These are phyloP conservation scores for Monosporascus cannonballus DNA, from an alignment of 2,329 filamentous ascomycete species.

Conservation along the genomic window DNA sequence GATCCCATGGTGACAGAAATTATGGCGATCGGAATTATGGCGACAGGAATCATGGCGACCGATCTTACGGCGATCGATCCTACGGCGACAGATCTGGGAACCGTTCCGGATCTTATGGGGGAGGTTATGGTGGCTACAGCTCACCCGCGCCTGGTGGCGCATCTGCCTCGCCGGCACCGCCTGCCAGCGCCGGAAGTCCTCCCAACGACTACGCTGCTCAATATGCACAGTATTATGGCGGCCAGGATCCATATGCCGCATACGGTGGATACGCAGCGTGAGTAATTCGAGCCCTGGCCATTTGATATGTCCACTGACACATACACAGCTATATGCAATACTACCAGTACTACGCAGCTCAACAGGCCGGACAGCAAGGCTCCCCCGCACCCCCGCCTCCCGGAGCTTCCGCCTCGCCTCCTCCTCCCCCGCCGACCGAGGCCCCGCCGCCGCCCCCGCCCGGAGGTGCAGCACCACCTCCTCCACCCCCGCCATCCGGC, in stretches of 20 bases:
- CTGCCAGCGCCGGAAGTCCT: constrained; percentile 32
- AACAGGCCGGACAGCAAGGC: constrained; percentile 43
- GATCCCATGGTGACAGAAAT: constrained; percentile 29
- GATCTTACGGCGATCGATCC: constrained; percentile 23
- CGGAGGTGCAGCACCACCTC: constrained; percentile 47
- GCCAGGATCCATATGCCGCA: constrained; percentile 76
- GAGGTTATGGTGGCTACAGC: constrained; percentile 31
- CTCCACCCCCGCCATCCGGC: constrained; percentile 50
- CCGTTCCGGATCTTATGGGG: constrained; percentile 19
- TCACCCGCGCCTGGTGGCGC: constrained; percentile 33
- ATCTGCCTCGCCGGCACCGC: constrained; percentile 34
- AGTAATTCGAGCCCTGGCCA: constrained; percentile 16
- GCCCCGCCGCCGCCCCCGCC: constrained; percentile 60
- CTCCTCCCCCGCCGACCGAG: constrained; percentile 53
- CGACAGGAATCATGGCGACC: constrained; percentile 30
- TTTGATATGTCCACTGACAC: constrained; percentile 5
- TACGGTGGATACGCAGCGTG: constrained; percentile 85
- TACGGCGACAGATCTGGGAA: constrained; percentile 23
- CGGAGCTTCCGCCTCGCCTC: constrained; percentile 43
- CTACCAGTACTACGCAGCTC: constrained; percentile 62
- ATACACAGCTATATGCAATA: constrained; percentile 54
- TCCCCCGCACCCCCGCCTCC: constrained; percentile 36
- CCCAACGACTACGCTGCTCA: constrained; percentile 65
- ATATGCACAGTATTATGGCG: constrained; percentile 76
- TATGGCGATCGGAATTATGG: constrained; percentile 27